Evolutionary conservation across 306 rosid species (phyloP).

Genomic region (Vachellia pachyceras): DNA sequence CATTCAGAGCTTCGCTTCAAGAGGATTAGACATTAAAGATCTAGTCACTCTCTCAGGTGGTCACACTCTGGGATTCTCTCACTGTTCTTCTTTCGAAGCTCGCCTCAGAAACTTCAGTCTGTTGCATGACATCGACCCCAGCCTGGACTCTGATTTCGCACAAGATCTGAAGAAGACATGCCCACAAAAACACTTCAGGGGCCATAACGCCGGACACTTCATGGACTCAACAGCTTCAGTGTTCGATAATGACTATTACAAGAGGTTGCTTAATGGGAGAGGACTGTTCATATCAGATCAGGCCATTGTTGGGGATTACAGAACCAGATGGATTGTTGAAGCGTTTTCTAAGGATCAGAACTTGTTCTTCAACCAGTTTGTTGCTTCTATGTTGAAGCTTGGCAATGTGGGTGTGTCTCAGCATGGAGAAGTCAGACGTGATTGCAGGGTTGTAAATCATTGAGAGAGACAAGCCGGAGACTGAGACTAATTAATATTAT

Average conservation of each 20-base stretch:
- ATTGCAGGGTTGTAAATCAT: slow-evolving; percentile 56
- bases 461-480: slow-evolving; percentile 3
- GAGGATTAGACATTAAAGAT: slow-evolving; percentile 68
- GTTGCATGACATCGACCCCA: slow-evolving; percentile 60
- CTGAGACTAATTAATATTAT: not conserved
- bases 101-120: slow-evolving; percentile 55
- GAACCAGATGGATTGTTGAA: slow-evolving; percentile 59
- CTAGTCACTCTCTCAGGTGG: slow-evolving; percentile 83
- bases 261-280: slow-evolving; percentile 36
- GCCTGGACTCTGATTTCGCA: slow-evolving; percentile 54
- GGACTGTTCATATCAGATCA: slow-evolving; percentile 64
- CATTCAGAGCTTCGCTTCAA: slow-evolving; percentile 59
- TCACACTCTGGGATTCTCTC: slow-evolving; percentile 79
- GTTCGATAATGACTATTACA: slow-evolving; percentile 62
- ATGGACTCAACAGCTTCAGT: slow-evolving; percentile 59
- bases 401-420: slow-evolving; percentile 61
- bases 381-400: slow-evolving; percentile 68
- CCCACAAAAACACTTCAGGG: slow-evolving; percentile 55
- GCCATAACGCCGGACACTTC: slow-evolving; percentile 55
- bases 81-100: slow-evolving; percentile 64
- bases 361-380: slow-evolving; percentile 62
- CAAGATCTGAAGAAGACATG: slow-evolving; percentile 51
- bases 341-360: slow-evolving; percentile 52
- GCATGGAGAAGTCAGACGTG: slow-evolving; percentile 63
- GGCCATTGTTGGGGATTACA: slow-evolving; percentile 47